Percentiles rank a stretch among this genome's conserved stretches.
Conservation (phyloP, 768 basidiomycete genomes). For the Amanita brunnescens region DNA sequence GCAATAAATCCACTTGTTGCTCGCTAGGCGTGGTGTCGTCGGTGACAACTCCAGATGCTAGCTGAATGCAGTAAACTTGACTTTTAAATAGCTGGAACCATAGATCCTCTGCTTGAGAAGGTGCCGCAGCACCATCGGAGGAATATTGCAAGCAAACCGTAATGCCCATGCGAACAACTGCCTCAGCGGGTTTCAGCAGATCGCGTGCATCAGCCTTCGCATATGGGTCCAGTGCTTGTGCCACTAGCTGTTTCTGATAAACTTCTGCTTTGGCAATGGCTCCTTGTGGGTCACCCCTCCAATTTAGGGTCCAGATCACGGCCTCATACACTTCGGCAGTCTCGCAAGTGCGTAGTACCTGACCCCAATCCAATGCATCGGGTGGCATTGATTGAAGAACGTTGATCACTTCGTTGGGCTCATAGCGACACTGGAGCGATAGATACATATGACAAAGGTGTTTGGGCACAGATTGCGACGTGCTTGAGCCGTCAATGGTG, state of each 20-base stretch:
- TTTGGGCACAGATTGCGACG: constrained; percentile 36
- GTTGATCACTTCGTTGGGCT: constrained; percentile 53
- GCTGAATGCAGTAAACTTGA: constrained; percentile 74
- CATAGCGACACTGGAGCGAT: constrained; percentile 61
- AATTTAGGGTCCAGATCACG: constrained; percentile 72
- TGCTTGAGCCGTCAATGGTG: constrained; percentile 11
- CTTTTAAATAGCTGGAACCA: constrained; percentile 84
- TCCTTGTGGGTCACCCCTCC: constrained; percentile 48
- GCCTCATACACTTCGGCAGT: constrained; percentile 58
- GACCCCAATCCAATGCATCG: constrained; percentile 45
- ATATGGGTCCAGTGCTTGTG: constrained; percentile 32
- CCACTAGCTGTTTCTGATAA: constrained; percentile 45
- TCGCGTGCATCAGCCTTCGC: constrained; percentile 21
- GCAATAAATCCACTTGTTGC: constrained; percentile 26
- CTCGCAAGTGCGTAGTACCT: constrained; percentile 59
- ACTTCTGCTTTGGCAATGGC: constrained; percentile 61
- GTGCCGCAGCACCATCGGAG: constrained; percentile 26
- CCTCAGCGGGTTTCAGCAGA: constrained; percentile 41
- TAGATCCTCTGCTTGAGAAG: constrained; percentile 63
- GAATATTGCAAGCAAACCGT: constrained; percentile 67
- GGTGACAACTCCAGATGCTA: constrained; percentile 37
- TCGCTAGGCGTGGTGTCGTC: constrained; percentile 4
- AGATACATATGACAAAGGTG: constrained; percentile 56
- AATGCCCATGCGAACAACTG: constrained; percentile 53
- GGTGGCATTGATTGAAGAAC: constrained; percentile 48